Evolutionary conservation across 441 rosid species (phyloP), one percentile per base, ranked within the genome.

Genomic region (Aleurites moluccanus): DNA sequence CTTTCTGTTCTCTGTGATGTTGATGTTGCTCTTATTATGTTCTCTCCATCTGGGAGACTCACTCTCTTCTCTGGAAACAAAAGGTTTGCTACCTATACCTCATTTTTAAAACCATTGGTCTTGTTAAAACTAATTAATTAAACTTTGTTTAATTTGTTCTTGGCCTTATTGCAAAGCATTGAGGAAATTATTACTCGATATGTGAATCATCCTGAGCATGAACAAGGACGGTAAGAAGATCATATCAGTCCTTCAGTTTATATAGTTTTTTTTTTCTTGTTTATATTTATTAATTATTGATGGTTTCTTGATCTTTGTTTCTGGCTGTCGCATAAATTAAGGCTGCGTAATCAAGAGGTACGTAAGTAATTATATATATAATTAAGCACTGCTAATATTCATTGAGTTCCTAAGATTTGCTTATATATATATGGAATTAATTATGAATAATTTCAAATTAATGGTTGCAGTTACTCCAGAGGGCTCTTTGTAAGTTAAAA

Each of bases 1-100:
- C 88, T 88, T 57, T 88, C 89, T 23, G 89, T 88, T 80, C 86
- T 88, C 2, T 86, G 91, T 56, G 89, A 81, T 70, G 86, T 84
- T 70, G 89, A 86, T 76, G 83, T 86, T 0, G 89, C 88, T 80
- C 85, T 86, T 45, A 67, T 88, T 74, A 80, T 84, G 84, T 88
- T 88, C 66, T 86, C 88, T 25, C 87, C 91, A 1, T 86, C 87
- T 55, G 88, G 91, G 23, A 78, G 89, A 77, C 64, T 82, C 78
- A 80, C 80, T 74, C 66, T 79, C 73, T 88, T 88, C 79, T 83
- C 89, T 56, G 83, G 88, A 21, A 75, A 67, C 50, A 88, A 83
- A 77, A 83, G 90, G 90, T 85, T 1, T 59, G 64, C 16, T 21
- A n/a, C 25, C 21, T 56, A 8, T 45, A 45, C 40, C 8, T 38